Percentiles rank a stretch among this genome's conserved stretches.
Evolutionary conservation across 257 asterid species (phyloP).

Genomic region (Plantago major): DNA sequence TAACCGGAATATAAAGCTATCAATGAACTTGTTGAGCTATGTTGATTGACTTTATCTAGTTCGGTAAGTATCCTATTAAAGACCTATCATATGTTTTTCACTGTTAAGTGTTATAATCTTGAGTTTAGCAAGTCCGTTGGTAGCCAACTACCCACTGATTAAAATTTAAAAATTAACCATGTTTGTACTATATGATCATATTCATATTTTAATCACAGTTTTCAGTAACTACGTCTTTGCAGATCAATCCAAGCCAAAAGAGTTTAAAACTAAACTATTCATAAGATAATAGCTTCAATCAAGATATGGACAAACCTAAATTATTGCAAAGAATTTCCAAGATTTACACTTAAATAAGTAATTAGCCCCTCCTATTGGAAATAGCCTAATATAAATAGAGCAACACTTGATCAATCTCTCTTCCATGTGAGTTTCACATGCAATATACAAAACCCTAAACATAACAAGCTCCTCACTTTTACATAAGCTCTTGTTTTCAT

Average conservation of each 20-base stretch:
- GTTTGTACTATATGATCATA: slow-evolving; percentile 14
- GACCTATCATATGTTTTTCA: no score
- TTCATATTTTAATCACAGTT: slow-evolving; percentile 29
- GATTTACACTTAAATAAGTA: slow-evolving; percentile 14
- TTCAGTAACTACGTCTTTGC: slow-evolving; percentile 35
- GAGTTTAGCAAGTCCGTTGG: slow-evolving; percentile 28
- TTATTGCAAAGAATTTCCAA: slow-evolving; percentile 35
- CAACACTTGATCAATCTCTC: not conserved
- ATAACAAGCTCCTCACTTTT: not conserved
- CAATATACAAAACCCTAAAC: slow-evolving; percentile 13
- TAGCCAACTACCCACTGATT: slow-evolving; percentile 24
- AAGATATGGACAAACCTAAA: slow-evolving; percentile 32
- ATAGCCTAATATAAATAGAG: slow-evolving; percentile 33
- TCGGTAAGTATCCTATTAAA: no score
- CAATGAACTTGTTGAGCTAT: no score
- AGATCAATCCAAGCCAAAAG: slow-evolving; percentile 30
- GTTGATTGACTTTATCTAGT: no score
- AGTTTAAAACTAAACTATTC: slow-evolving; percentile 22
- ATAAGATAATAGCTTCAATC: slow-evolving; percentile 13
- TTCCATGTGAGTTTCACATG: slow-evolving; percentile 9
- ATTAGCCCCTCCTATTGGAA: slow-evolving; percentile 7
- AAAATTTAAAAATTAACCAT: slow-evolving; percentile 9
- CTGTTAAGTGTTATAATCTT: not conserved
- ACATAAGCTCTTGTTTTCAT: slow-evolving; percentile 21
- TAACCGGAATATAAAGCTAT: no score